Conservation (phyloP, 805 yeast genomes). For the Kazachstania taianensis region DNA sequence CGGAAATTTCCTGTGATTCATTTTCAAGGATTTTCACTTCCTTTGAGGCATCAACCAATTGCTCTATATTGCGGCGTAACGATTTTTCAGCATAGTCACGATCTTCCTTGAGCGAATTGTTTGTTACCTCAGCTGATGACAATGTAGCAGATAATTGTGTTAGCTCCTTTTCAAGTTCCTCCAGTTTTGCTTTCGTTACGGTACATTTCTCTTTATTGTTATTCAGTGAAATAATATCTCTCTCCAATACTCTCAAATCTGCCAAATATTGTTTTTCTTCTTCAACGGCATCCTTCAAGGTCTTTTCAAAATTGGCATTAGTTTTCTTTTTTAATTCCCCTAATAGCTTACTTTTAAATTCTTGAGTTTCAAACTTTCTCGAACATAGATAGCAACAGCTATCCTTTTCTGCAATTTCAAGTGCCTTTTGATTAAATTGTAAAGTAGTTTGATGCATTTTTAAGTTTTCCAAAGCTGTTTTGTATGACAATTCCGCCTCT, state of each 20-base stretch:
- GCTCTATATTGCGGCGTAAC: slow-evolving; percentile 25
- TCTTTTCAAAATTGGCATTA: slow-evolving; percentile 26
- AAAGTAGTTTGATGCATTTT: slow-evolving; percentile 62
- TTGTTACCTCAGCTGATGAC: slow-evolving; percentile 19
- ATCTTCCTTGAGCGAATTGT: slow-evolving; percentile 14
- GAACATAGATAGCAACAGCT: slow-evolving; percentile 66
- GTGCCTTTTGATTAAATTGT: slow-evolving; percentile 60
- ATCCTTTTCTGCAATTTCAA: slow-evolving; percentile 46
- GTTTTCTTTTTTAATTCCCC: slow-evolving; percentile 25
- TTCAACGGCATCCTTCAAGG: slow-evolving; percentile 27
- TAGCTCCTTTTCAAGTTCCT: not conserved
- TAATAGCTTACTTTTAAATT: slow-evolving; percentile 19
- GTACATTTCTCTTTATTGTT: not conserved
- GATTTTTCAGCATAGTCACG: slow-evolving; percentile 13
- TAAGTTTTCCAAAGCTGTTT: slow-evolving; percentile 49
- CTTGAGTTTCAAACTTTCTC: slow-evolving; percentile 44
- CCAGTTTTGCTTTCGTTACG: slow-evolving; percentile 3
- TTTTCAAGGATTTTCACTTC: slow-evolving; percentile 18
- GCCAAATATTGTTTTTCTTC: slow-evolving; percentile 27
- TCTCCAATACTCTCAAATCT: slow-evolving; percentile 15
- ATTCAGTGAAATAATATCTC: slow-evolving; percentile 14
- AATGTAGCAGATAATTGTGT: slow-evolving; percentile 7
- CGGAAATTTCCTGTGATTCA: slow-evolving; percentile 17
- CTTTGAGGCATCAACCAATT: slow-evolving; percentile 16
- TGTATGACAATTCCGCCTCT: slow-evolving; percentile 53